These are phyloP conservation scores for Hevea brasiliensis DNA, from an alignment of 345 rosid species.

Conservation along the genomic window DNA sequence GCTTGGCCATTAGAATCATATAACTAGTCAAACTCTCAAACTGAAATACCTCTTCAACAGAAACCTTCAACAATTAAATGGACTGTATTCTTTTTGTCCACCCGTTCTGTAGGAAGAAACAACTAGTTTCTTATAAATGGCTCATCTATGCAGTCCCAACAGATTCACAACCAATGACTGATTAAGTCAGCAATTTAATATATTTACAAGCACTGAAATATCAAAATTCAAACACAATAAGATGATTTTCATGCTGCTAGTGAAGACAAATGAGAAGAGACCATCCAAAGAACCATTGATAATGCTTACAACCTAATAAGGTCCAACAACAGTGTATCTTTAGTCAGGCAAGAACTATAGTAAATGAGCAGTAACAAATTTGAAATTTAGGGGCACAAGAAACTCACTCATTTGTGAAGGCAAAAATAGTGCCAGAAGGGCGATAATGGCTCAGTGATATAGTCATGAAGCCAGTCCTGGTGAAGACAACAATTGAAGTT, in stretches of 20 bases:
- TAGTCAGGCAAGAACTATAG: constrained; percentile 8
- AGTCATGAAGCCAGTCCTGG: constrained; percentile 96
- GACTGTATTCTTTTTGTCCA: too few species aligned
- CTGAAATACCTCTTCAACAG: neutral
- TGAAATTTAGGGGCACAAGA: neutral
- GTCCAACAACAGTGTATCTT: neutral
- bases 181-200: neutral
- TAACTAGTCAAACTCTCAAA: constrained; percentile 9
- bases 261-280: neutral
- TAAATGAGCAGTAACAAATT: neutral
- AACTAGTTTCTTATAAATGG: constrained; percentile 1
- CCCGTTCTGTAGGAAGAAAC: neutral
- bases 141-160: neutral
- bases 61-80: neutral
- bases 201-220: neutral
- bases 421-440: constrained; percentile 90
- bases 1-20: constrained; percentile 29
- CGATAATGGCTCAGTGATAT: constrained; percentile 91
- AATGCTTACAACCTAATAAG: constrained; percentile 4
- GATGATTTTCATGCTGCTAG: too few species aligned
- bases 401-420: constrained; percentile 88
- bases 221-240: neutral
- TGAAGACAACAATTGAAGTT: constrained; percentile 93
- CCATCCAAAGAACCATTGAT: neutral
- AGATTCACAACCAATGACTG: neutral